A percentile compares a stretch with the other conserved stretches of the same genome.
phyloP scores from a whole-genome alignment of 2,329 filamentous ascomycete genomes.

The Pezicula rhizophila region DNA sequence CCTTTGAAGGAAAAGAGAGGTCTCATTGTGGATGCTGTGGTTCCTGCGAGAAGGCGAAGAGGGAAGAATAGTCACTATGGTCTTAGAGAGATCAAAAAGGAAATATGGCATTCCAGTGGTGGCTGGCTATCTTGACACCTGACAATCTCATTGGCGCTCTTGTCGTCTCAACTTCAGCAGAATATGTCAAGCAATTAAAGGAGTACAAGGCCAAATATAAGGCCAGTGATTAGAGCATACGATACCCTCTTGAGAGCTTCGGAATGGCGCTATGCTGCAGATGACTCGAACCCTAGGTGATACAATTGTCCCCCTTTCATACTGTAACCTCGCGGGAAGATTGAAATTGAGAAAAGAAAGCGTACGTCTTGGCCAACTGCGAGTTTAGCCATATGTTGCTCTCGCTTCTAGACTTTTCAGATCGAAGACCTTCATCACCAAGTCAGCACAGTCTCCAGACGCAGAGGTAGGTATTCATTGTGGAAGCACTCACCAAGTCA shows the following conservation, averaged over 20 bases:
- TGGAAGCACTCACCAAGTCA: constrained; percentile 58
- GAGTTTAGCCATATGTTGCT: constrained; percentile 21
- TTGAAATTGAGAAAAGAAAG: background rate
- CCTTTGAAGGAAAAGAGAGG: constrained; percentile 78
- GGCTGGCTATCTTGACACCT: constrained; percentile 75
- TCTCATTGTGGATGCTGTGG: constrained; percentile 92
- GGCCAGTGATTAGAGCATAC: constrained; percentile 40
- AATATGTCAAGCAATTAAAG: constrained; percentile 61
- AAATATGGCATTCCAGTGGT: constrained; percentile 82
- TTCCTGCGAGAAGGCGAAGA: constrained; percentile 88
- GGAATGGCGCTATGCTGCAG: too few relatives aligned
- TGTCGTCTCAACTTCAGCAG: constrained; percentile 52
- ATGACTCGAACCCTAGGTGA: too few relatives aligned
- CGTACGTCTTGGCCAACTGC: background rate
- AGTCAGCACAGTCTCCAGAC: background rate
- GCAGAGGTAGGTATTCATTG: background rate
- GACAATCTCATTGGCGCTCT: constrained; percentile 74
- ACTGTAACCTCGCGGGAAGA: too few relatives aligned
- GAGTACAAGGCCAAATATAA: constrained; percentile 66
- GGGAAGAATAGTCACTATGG: constrained; percentile 77
- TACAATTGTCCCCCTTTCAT: too few relatives aligned
- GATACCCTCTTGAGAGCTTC: constrained; percentile 1
- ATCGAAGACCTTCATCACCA: constrained; percentile 17
- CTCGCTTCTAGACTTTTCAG: constrained; percentile 22
- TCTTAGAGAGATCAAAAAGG: constrained; percentile 76